These are phyloP conservation scores for grape (Vitis vinifera) DNA, from an alignment of 164 flowering plant genomes.

Conservation along the genomic window ASM3070453v1 NC_081816.1:12056501-12057000, in stretches of 20 bases:
- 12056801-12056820: constrained; percentile 77
- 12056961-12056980: constrained; percentile 56
- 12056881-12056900: constrained; percentile 68
- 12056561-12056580: constrained; percentile 91
- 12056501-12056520: constrained; percentile 70
- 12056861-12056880: constrained; percentile 52
- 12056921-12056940: constrained; percentile 68
- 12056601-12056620: constrained; percentile 61
- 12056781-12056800: constrained; percentile 69
- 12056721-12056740: constrained; percentile 64
- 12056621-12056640: constrained; percentile 87
- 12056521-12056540: constrained; percentile 71
- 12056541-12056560: constrained; percentile 80
- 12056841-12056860: constrained; percentile 79
- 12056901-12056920: constrained; percentile 72
- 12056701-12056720: constrained; percentile 79
- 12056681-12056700: constrained; percentile 80
- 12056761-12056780: constrained; percentile 90
- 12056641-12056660: constrained; percentile 85
- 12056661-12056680: constrained; percentile 89
- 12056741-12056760: constrained; percentile 61
- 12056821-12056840: constrained; percentile 69
- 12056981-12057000: constrained; percentile 68
- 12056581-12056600: constrained; percentile 75
- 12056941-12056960: constrained; percentile 65